Percentiles rank a stretch among this genome's conserved stretches.
Evolutionary conservation across 495 filamentous ascomycete genomes (phyloP).

Genomic region (Penicillium soppii): DNA sequence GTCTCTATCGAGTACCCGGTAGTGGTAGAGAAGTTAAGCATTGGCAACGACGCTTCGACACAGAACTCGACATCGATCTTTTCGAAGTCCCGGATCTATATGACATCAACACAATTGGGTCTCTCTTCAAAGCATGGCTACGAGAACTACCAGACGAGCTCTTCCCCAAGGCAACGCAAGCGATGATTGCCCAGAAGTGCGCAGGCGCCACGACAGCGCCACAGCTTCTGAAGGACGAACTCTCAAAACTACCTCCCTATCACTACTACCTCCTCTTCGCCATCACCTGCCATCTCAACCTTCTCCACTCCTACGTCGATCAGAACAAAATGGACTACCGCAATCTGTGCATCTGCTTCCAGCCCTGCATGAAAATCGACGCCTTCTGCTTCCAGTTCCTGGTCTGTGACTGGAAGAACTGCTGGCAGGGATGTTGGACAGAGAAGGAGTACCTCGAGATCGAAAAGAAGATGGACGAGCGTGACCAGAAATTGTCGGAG

Average conservation of each 20-base stretch:
- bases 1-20: conserved; percentile 83
- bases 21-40: conserved; percentile 79
- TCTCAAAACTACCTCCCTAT: conserved; percentile 85
- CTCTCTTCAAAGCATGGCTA: conserved; percentile 90
- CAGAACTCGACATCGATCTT: conserved; percentile 82
- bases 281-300: conserved; percentile 88
- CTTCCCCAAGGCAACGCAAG: conserved; percentile 76
- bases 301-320: conserved; percentile 79
- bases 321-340: conserved; percentile 94
- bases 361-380: conserved; percentile 91
- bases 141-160: conserved; percentile 91
- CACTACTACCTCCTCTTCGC: conserved; percentile 96
- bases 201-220: conserved; percentile 73
- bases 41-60: conserved; percentile 85
- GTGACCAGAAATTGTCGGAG: conserved; percentile 25
- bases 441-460: conserved; percentile 74
- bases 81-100: conserved; percentile 81
- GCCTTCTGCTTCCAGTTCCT: conserved; percentile 87
- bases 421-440: conserved; percentile 94
- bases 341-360: conserved; percentile 92
- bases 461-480: conserved; percentile 63
- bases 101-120: conserved; percentile 91
- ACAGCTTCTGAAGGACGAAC: conserved; percentile 79
- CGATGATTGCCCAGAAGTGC: conserved; percentile 70
- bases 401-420: conserved; percentile 87